A percentile compares a stretch with the other conserved stretches of the same genome.
phyloP scores from a whole-genome alignment of 306 rosid species.

The Vigna unguiculata region DNA sequence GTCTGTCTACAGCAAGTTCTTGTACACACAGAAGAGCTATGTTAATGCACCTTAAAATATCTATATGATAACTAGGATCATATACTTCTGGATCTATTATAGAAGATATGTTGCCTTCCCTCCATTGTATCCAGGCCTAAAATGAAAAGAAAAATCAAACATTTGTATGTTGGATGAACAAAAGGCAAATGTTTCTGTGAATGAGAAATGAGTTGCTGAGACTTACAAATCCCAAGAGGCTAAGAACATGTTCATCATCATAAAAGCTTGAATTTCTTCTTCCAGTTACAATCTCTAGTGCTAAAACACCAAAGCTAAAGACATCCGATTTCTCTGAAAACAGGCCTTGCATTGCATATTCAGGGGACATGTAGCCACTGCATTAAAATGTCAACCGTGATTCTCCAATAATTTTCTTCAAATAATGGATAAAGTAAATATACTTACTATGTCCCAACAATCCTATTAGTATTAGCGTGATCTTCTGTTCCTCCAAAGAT shows the following conservation, averaged over 20 bases:
- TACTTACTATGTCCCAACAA: constrained; percentile 51
- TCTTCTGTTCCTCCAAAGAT: constrained; percentile 47
- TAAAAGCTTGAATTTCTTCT: constrained; percentile 37
- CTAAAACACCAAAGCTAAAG: constrained; percentile 37
- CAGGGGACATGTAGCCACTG: background rate
- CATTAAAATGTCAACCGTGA: too few relatives aligned
- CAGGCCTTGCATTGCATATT: background rate
- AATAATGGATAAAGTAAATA: too few relatives aligned
- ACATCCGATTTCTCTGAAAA: constrained; percentile 27
- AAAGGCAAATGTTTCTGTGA: background rate
- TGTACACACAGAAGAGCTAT: constrained; percentile 50
- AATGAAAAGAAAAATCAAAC: background rate
- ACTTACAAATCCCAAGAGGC: constrained; percentile 41
- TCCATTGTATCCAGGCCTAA: constrained; percentile 50
- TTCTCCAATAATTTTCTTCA: too few relatives aligned
- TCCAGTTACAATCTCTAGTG: constrained; percentile 34
- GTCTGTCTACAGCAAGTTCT: constrained; percentile 40
- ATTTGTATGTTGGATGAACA: background rate
- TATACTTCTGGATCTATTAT: constrained; percentile 31
- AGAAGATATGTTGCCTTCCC: background rate
- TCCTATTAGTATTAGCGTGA: constrained; percentile 34
- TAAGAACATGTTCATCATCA: constrained; percentile 10
- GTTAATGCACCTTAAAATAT: constrained; percentile 45
- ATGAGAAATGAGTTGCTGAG: background rate
- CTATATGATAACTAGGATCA: background rate